A percentile compares a stretch with the other conserved stretches of the same genome.
Evolutionary conservation across 805 yeast genomes (phyloP).

Genomic region (Ascoidea asiatica): DNA sequence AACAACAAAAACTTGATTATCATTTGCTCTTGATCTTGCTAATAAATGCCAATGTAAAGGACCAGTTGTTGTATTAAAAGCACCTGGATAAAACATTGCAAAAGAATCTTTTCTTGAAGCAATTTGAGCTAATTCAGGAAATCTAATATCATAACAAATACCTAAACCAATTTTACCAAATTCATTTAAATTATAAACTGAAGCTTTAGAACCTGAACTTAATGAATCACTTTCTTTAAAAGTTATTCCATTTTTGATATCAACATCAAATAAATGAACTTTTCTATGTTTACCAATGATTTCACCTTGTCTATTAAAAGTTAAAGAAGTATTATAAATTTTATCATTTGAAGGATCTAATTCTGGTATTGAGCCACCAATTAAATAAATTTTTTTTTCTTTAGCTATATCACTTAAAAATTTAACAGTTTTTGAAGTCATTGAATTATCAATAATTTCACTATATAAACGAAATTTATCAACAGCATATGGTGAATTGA

Average conservation of each 20-base stretch:
- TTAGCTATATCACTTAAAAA: slow-evolving; percentile 57
- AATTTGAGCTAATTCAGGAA: slow-evolving; percentile 66
- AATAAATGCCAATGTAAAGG: slow-evolving; percentile 74
- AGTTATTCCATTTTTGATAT: slow-evolving; percentile 80
- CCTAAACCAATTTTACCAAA: slow-evolving; percentile 58
- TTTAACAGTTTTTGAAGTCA: slow-evolving; percentile 36
- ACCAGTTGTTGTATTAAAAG: slow-evolving; percentile 75
- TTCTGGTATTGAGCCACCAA: slow-evolving; percentile 95
- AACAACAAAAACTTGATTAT: slow-evolving; percentile 59
- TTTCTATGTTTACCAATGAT: slow-evolving; percentile 83
- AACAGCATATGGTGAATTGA: slow-evolving; percentile 90
- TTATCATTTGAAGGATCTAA: slow-evolving; percentile 38
- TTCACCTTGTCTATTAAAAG: slow-evolving; percentile 61
- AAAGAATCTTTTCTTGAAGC: slow-evolving; percentile 59
- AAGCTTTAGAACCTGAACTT: slow-evolving; percentile 70
- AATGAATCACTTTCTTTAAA: slow-evolving; percentile 72
- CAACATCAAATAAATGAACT: slow-evolving; percentile 84
- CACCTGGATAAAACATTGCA: slow-evolving; percentile 75
- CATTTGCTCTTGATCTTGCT: slow-evolving; percentile 63
- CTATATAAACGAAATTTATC: slow-evolving; percentile 79
- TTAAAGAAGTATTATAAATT: slow-evolving; percentile 58
- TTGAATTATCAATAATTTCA: slow-evolving; percentile 71
- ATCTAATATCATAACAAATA: slow-evolving; percentile 79
- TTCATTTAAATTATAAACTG: slow-evolving; percentile 55
- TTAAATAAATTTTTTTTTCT: slow-evolving; percentile 43